These are phyloP conservation scores for Boeremia lycopersici DNA, from an alignment of 2,329 filamentous ascomycete genomes.

Conservation along the genomic window DNA sequence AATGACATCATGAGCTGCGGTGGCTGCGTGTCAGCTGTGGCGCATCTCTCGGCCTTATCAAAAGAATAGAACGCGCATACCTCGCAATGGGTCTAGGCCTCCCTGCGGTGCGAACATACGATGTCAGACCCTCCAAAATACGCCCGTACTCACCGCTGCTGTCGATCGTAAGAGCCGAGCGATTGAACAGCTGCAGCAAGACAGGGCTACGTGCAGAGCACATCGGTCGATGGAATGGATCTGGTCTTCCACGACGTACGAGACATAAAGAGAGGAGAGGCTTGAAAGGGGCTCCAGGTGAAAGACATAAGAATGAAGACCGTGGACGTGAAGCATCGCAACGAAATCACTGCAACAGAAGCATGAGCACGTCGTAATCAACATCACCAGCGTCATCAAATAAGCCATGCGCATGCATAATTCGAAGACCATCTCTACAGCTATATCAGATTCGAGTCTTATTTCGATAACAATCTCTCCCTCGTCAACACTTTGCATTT, in stretches of 20 bases:
- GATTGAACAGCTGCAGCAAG: slow-evolving; percentile 3
- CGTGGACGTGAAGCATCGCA: background rate
- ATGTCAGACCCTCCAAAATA: slow-evolving; percentile 2
- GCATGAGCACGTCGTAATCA: background rate
- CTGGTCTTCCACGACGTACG: background rate
- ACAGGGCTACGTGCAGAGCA: background rate
- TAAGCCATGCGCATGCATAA: background rate
- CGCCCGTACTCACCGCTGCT: background rate
- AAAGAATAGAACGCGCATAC: background rate
- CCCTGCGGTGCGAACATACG: background rate
- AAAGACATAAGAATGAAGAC: background rate
- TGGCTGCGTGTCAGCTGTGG: slow-evolving; percentile 13
- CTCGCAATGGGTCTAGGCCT: slow-evolving; percentile 2
- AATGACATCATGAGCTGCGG: slow-evolving; percentile 6
- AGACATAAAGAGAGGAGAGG: background rate
- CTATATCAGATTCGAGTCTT: no score
- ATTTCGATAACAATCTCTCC: background rate
- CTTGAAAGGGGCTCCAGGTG: background rate
- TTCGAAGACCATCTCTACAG: background rate
- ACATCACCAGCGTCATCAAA: background rate
- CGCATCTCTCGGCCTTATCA: slow-evolving; percentile 6
- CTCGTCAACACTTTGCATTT: background rate
- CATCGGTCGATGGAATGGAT: slow-evolving; percentile 1
- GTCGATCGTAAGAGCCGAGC: background rate
- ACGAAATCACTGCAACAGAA: background rate